Conservation (phyloP, 116 monocot species). For the Phalaenopsis hybrid region DNA sequence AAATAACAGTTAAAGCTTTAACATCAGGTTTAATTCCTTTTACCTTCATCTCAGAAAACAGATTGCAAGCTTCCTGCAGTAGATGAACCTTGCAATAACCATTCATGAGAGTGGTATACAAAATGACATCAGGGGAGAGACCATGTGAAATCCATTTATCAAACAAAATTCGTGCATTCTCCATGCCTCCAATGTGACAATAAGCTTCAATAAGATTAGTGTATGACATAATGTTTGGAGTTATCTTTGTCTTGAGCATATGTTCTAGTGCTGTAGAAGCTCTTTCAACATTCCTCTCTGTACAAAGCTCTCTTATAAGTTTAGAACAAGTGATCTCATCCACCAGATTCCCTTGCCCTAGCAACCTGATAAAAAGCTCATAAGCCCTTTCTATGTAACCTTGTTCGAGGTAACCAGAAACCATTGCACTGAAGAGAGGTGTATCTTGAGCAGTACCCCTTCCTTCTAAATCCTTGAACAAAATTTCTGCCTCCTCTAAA, state of each 20-base stretch:
- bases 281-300: conserved; percentile 30
- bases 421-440: conserved; percentile 61
- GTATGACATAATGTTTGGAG: conserved; percentile 40
- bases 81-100: conserved; percentile 62
- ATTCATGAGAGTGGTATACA: conserved; percentile 75
- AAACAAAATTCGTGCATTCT: conserved; percentile 43
- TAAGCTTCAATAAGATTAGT: conserved; percentile 49
- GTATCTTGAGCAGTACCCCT: conserved; percentile 21
- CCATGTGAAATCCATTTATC: conserved; percentile 40
- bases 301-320: conserved; percentile 61
- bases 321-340: conserved; percentile 38
- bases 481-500: conserved; percentile 42
- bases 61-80: conserved; percentile 35
- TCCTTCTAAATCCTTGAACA: conserved; percentile 35
- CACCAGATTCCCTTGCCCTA: conserved; percentile 36
- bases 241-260: conserved; percentile 33
- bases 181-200: conserved; percentile 42
- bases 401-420: conserved; percentile 51
- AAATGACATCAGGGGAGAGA: conserved; percentile 34
- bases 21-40: conserved; percentile 72
- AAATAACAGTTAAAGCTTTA: conserved; percentile 51
- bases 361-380: conserved; percentile 35
- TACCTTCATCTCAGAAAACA: conserved; percentile 61
- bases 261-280: conserved; percentile 44
- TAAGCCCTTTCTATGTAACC: conserved; percentile 44